Percentiles rank a stretch among this genome's conserved stretches.
Conservation (phyloP, 768 basidiomycete species). For the Termitomyces sp. region DNA sequence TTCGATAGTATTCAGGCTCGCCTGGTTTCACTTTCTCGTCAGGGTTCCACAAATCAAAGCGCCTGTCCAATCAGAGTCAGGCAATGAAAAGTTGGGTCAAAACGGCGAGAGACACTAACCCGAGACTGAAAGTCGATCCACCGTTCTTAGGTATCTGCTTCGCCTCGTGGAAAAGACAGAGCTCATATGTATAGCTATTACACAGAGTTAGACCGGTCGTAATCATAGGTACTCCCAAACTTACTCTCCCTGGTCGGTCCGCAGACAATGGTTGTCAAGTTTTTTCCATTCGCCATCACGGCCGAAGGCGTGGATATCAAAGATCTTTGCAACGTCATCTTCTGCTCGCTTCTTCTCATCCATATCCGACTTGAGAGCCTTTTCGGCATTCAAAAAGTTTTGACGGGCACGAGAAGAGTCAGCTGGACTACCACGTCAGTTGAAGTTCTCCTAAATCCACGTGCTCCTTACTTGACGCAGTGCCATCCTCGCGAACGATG, state of each 20-base stretch:
- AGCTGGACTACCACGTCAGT: slow-evolving; percentile 15
- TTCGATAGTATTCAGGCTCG: slow-evolving; percentile 69
- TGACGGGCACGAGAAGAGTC: slow-evolving; percentile 63
- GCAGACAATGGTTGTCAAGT: slow-evolving; percentile 75
- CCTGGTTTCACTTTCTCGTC: slow-evolving; percentile 52
- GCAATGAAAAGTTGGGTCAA: not conserved
- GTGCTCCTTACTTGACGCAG: slow-evolving; percentile 26
- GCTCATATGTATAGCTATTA: slow-evolving; percentile 84
- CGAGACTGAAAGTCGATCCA: slow-evolving; percentile 70
- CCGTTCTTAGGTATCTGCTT: slow-evolving; percentile 86
- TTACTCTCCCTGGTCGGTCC: slow-evolving; percentile 85
- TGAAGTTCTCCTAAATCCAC: not conserved
- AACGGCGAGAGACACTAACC: slow-evolving; percentile 45
- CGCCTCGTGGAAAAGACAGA: slow-evolving; percentile 87
- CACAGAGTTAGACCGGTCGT: not conserved
- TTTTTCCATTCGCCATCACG: slow-evolving; percentile 93
- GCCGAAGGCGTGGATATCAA: slow-evolving; percentile 63
- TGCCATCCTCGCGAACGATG: slow-evolving; percentile 38
- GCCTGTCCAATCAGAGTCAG: slow-evolving; percentile 33
- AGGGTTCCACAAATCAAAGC: slow-evolving; percentile 79
- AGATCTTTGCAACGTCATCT: slow-evolving; percentile 61
- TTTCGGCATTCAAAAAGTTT: slow-evolving; percentile 59
- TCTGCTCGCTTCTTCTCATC: slow-evolving; percentile 50
- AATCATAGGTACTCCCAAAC: slow-evolving; percentile 26
- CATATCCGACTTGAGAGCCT: slow-evolving; percentile 44